Base-by-base conservation (phyloP, 2,329 filamentous ascomycete genomes). In the Pseudogymnoascus sp. region DNA sequence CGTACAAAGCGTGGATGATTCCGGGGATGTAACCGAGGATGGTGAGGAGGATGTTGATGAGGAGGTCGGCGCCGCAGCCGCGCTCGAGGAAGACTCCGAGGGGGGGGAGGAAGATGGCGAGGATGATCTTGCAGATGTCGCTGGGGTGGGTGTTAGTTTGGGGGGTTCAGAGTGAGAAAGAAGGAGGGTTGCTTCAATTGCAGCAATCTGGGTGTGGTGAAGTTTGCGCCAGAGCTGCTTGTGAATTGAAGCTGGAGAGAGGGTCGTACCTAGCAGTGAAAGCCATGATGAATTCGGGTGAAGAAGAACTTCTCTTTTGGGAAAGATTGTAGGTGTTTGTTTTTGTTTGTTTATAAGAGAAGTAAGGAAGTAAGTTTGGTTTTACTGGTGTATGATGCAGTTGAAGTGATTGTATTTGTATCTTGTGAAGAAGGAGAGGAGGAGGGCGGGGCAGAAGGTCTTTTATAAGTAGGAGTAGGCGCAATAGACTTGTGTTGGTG, bases 11-110 rank as follows among this genome's bases (percentile, higher is more conserved):
- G 81, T 96, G 92, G 76, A 96, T 90, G 79, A 96, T 92, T 76
- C 91, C 89, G 67, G 88, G 88, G 71, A 92, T 82, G 75, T 85
- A 87, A 76, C 84, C 86, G 69, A 91, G 80, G 69, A 90, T 85
- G 70, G 90, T 95, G 78, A 95, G 80, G 72, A 92, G 82, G 77
- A 96, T 90, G 87, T 95, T 96, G 85, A 96, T 95, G 77, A 93
- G 81, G 72, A 96, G 81, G 74, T 96, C 90, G 68, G 87, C 85
- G 74, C 87, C 87, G 79, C 92, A 96, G 71, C 92, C 92, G 70
- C 88, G 86, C 87, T 96, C 92, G 69, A 96, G 89, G 84, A 96
- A 94, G 75, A 96, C 92, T 80, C 92, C 92, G 62, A 96, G 79
- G 74, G 92, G 92, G 62, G 92, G 92, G 67, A 96, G 85, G 79